phyloP scores from a whole-genome alignment of 2,329 filamentous ascomycete genomes.

The Xylaria sp. region DNA sequence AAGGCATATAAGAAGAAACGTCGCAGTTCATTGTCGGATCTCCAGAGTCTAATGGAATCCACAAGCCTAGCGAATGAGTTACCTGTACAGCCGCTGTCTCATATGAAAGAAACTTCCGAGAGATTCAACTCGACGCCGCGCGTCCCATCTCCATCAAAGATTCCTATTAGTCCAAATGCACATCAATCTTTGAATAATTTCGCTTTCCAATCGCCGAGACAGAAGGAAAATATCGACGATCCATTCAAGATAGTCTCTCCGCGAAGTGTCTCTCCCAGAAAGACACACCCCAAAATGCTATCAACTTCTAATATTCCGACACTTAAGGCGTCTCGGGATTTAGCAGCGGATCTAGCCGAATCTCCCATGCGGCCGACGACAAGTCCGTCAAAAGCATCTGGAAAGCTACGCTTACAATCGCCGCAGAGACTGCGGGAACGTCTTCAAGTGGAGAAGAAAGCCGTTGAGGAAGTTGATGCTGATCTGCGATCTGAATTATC shows the following conservation, averaged over 20 bases:
- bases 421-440: conserved; percentile 82
- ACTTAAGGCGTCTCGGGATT: conserved; percentile 50
- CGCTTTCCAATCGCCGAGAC: conserved; percentile 45
- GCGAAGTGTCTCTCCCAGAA: conserved; percentile 31
- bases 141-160: conserved; percentile 53
- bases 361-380: conserved; percentile 41
- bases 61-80: conserved; percentile 55
- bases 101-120: conserved; percentile 60
- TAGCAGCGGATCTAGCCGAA: conserved; percentile 36
- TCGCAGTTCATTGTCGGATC: conserved; percentile 88
- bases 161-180: conserved; percentile 56
- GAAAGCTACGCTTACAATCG: conserved; percentile 71
- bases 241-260: conserved; percentile 30
- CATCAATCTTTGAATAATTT: conserved; percentile 44
- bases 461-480: conserved; percentile 72
- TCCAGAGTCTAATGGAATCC: conserved; percentile 71
- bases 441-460: conserved; percentile 79
- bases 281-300: conserved; percentile 54
- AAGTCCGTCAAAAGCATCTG: conserved; percentile 48
- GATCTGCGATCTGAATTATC: conserved; percentile 76
- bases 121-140: conserved; percentile 62
- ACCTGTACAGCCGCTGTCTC: conserved; percentile 55
- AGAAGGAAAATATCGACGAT: conserved; percentile 54
- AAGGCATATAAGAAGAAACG: conserved; percentile 74
- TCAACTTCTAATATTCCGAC: conserved; percentile 62